phyloP scores from a whole-genome alignment of 169 alveolate genomes.

The Toxoplasma gondii region DNA sequence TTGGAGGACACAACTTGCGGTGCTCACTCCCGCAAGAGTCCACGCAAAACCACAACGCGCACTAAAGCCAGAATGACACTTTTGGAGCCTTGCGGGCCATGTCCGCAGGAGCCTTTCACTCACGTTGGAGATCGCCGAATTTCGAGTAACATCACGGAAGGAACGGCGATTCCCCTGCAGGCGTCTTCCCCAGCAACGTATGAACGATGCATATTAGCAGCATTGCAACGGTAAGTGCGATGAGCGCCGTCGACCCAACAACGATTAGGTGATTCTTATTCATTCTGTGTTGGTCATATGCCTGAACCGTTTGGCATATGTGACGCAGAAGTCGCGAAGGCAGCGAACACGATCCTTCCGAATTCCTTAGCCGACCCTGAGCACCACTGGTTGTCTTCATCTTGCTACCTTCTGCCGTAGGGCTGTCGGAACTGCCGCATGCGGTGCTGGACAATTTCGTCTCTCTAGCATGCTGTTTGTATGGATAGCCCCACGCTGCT shows the following conservation, averaged over 20 bases:
- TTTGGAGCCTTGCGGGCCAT: too few relatives aligned
- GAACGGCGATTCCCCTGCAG: neutral
- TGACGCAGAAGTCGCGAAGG: constrained; percentile 3
- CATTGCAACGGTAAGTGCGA: neutral
- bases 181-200: neutral
- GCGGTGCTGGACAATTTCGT: neutral
- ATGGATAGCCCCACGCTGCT: neutral
- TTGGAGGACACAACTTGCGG: too few relatives aligned
- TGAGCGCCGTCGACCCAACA: neutral
- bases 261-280: neutral
- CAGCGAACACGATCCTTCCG: neutral
- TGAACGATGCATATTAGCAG: neutral
- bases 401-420: neutral
- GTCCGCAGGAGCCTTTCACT: too few relatives aligned
- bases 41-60: too few relatives aligned
- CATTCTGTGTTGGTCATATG: neutral
- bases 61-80: too few relatives aligned
- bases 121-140: too few relatives aligned
- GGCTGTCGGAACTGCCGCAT: neutral
- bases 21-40: too few relatives aligned
- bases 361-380: too few relatives aligned
- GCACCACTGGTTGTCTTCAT: too few relatives aligned
- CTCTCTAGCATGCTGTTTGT: neutral
- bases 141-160: too few relatives aligned
- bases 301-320: neutral